Percentiles rank a stretch among this genome's conserved stretches.
Evolutionary conservation across 2,329 filamentous ascomycete species (phyloP).

Genomic region (Alternaria angustiovoidea): DNA sequence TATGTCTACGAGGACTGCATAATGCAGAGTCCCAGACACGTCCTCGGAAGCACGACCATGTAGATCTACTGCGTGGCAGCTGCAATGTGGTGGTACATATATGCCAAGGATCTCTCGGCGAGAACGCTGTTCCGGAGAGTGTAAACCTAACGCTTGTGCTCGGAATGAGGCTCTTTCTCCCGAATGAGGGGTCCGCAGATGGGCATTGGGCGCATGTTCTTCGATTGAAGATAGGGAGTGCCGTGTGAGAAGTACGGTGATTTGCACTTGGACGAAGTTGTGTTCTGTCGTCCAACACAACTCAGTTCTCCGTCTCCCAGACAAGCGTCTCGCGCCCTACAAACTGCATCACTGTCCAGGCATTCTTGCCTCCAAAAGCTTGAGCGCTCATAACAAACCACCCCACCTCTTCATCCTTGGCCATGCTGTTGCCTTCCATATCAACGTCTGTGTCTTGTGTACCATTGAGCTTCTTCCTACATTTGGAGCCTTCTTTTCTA

Average conservation of each 20-base stretch:
- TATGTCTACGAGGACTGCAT: neutral
- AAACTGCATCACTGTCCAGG: conserved; percentile 47
- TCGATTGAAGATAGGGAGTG: neutral
- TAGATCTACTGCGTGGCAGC: neutral
- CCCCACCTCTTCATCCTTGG: conserved; percentile 21
- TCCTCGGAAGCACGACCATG: neutral
- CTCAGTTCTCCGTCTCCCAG: conserved; percentile 42
- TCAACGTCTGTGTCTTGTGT: conserved; percentile 20
- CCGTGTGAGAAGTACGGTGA: neutral
- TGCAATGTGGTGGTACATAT: conserved; percentile 3
- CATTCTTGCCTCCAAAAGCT: conserved; percentile 37
- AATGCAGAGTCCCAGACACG: neutral
- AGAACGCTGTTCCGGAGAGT: neutral
- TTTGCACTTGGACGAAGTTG: neutral
- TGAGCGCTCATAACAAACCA: conserved; percentile 46
- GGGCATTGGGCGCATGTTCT: neutral
- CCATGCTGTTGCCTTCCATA: conserved; percentile 10
- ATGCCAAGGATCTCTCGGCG: conserved; percentile 2
- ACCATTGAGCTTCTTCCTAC: conserved; percentile 13
- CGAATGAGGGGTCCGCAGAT: neutral
- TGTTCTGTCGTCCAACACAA: neutral
- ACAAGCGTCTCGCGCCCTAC: conserved; percentile 41
- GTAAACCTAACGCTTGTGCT: neutral
- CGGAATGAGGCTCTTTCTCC: neutral
- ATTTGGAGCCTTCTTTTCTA: conserved; percentile 30